phyloP scores from a whole-genome alignment of 2,329 filamentous ascomycete species.

The Huntiella decipiens region DNA sequence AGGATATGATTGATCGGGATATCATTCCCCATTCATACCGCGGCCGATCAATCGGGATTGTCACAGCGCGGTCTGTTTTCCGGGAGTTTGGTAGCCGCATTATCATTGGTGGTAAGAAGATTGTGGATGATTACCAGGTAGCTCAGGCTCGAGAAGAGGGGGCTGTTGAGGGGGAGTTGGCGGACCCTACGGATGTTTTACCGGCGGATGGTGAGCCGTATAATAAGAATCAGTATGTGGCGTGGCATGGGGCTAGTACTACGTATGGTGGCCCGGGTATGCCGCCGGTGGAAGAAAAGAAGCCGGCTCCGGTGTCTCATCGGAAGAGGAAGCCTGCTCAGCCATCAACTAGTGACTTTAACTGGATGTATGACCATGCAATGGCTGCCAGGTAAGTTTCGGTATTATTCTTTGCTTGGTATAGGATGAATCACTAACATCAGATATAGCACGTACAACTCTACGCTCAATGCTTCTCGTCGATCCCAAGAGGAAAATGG shows the following conservation, averaged over 20 bases:
- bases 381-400: slow-evolving; percentile 59
- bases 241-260: slow-evolving; percentile 90
- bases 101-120: slow-evolving; percentile 69
- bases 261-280: slow-evolving; percentile 82
- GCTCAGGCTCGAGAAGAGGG: slow-evolving; percentile 56
- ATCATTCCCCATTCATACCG: slow-evolving; percentile 98
- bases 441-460: slow-evolving; percentile 58
- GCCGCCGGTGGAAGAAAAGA: slow-evolving; percentile 38
- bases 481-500: slow-evolving; percentile 46
- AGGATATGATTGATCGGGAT: slow-evolving; percentile 83
- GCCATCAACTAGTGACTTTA: slow-evolving; percentile 76
- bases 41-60: slow-evolving; percentile 87
- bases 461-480: slow-evolving; percentile 48
- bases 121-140: slow-evolving; percentile 81
- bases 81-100: slow-evolving; percentile 91
- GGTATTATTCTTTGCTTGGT: neutral
- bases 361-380: slow-evolving; percentile 94
- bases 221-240: slow-evolving; percentile 97
- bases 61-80: slow-evolving; percentile 91
- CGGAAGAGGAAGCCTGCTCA: slow-evolving; percentile 65
- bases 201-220: slow-evolving; percentile 67
- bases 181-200: slow-evolving; percentile 63
- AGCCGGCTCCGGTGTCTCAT: slow-evolving; percentile 33
- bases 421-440: slow-evolving; percentile 9
- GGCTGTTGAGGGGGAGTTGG: slow-evolving; percentile 70